These are phyloP conservation scores for Linum trigynum DNA, from an alignment of 345 rosid genomes.

Conservation along the genomic window DNA sequence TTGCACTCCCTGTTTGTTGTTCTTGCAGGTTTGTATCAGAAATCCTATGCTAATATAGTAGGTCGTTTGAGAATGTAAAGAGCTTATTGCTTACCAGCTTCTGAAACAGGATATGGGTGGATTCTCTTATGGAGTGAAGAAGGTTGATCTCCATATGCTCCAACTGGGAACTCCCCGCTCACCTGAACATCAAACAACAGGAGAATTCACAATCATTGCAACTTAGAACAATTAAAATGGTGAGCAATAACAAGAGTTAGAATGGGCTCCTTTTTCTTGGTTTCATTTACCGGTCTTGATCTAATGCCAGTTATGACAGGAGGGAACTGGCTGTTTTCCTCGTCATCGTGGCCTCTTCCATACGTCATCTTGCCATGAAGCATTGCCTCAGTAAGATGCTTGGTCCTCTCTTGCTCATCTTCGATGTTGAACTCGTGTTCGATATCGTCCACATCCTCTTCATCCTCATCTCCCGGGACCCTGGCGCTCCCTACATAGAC, in stretches of 20 bases:
- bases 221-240: neutral
- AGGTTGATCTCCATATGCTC: conserved; percentile 58
- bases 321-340: conserved; percentile 62
- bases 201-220: neutral
- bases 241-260: neutral
- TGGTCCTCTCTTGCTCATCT: conserved; percentile 56
- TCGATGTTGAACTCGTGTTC: conserved; percentile 91
- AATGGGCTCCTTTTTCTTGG: neutral
- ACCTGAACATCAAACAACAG: conserved; percentile 31
- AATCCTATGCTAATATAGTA: neutral
- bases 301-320: conserved; percentile 53
- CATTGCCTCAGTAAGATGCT: conserved; percentile 68
- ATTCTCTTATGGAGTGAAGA: conserved; percentile 73
- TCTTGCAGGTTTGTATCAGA: neutral
- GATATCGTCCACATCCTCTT: conserved; percentile 85
- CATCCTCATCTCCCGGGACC: conserved; percentile 95
- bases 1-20: conserved; percentile 46
- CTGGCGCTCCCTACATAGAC: conserved; percentile 60
- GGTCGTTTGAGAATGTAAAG: neutral
- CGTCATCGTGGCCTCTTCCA: conserved; percentile 91
- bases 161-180: conserved; percentile 84
- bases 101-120: conserved; percentile 80
- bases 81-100: conserved; percentile 45
- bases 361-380: conserved; percentile 94
- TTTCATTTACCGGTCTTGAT: conserved; percentile 54